Conservation (phyloP, 371 early-diverging fungal genomes). For the Polyrhizophydium stewartii region DNA sequence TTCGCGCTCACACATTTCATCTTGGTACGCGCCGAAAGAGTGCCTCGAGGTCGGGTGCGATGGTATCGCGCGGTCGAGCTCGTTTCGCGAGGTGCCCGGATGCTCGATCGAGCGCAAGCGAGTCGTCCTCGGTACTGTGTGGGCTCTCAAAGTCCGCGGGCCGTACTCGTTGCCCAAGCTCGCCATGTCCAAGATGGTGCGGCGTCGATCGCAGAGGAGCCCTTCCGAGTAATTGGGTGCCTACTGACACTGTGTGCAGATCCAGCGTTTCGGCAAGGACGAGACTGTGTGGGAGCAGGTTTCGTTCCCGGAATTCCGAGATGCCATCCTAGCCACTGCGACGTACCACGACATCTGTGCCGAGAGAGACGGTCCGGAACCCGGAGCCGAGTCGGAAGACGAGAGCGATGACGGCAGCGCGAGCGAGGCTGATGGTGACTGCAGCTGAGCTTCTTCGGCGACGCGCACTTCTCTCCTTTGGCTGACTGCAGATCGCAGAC, state of each 20-base stretch:
- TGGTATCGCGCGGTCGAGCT: constrained; percentile 7
- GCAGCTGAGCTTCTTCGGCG: no score
- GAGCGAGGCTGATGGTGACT: constrained; percentile 6
- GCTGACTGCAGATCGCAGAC: no score
- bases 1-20: no score
- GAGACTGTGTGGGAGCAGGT: constrained; percentile 75
- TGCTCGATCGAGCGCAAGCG: constrained; percentile 78
- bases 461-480: no score
- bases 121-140: constrained; percentile 88
- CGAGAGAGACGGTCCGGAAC: constrained; percentile 11
- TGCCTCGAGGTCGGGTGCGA: background rate
- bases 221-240: no score
- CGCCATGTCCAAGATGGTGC: constrained; percentile 75
- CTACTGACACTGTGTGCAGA: constrained; percentile 11
- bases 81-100: constrained; percentile 55
- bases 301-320: constrained; percentile 37
- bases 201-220: background rate
- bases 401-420: background rate
- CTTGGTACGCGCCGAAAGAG: no score
- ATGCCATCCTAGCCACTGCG: constrained; percentile 4
- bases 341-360: constrained; percentile 11
- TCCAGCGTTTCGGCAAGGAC: constrained; percentile 81
- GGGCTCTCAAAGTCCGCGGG: constrained; percentile 69
- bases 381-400: background rate
- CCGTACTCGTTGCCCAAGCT: constrained; percentile 54